A percentile compares a stretch with the other conserved stretches of the same genome.
These are phyloP conservation scores for Ophiostoma piceae DNA, from an alignment of 2,329 filamentous ascomycete genomes.

Conservation along the genomic window DNA sequence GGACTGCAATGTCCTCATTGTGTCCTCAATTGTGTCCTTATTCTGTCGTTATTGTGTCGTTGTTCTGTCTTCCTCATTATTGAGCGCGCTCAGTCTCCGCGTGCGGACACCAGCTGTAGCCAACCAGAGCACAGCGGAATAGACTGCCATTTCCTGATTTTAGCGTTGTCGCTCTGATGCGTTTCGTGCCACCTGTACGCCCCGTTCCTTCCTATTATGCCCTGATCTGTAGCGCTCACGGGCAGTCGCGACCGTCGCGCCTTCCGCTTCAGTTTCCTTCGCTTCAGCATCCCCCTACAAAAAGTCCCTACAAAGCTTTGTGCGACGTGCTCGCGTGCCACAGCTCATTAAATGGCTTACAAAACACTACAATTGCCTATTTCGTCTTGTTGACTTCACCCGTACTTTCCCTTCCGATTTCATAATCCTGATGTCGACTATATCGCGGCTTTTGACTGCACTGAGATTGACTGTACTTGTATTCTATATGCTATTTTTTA, in stretches of 20 bases:
- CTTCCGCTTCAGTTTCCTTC: background rate
- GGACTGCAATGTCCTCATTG: too few relatives aligned
- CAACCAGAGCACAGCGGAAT: background rate
- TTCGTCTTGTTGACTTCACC: background rate
- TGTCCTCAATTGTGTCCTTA: too few relatives aligned
- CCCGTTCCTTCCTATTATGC: slow-evolving; percentile 4
- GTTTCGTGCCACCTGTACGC: background rate
- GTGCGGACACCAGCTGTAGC: background rate
- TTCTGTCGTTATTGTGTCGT: too few relatives aligned
- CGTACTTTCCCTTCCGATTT: too few relatives aligned
- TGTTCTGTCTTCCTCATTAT: too few relatives aligned
- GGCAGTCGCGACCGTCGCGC: slow-evolving; percentile 3
- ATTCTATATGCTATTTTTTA: background rate
- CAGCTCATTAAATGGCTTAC: background rate
- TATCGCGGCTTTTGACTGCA: too few relatives aligned
- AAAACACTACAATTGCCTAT: background rate
- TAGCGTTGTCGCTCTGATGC: background rate
- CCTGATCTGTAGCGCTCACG: slow-evolving; percentile 8
- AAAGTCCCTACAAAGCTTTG: background rate
- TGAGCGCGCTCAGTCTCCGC: background rate
- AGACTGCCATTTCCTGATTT: background rate
- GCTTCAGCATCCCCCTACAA: background rate
- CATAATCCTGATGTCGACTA: too few relatives aligned
- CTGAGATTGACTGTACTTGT: too few relatives aligned
- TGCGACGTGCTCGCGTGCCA: background rate